Evolutionary conservation across 2,329 filamentous ascomycete species (phyloP).

Genomic region (Colletotrichum lupini): DNA sequence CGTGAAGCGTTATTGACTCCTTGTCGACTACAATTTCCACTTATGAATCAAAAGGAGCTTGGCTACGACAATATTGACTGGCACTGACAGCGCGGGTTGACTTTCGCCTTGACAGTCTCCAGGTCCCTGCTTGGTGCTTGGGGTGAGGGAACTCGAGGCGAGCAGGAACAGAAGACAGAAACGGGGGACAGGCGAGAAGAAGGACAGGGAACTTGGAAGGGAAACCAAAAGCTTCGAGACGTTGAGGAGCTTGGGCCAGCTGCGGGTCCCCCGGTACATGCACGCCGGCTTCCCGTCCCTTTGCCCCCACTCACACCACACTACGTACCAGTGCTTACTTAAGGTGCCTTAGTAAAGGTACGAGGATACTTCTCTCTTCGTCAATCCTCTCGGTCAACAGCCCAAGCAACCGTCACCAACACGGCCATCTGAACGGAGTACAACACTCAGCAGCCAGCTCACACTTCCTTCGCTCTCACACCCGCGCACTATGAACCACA

Average conservation of each 20-base stretch:
- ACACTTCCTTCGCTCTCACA: not conserved
- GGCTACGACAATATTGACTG: not conserved
- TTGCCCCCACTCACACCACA: slow-evolving; percentile 15
- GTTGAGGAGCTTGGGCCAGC: slow-evolving; percentile 39
- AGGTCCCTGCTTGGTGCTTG: not conserved
- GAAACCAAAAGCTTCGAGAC: slow-evolving; percentile 33
- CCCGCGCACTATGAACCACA: not conserved
- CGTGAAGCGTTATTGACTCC: not conserved
- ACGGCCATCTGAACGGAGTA: too few relatives aligned
- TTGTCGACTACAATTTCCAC: not conserved
- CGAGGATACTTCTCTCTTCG: not conserved
- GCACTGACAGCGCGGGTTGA: not conserved
- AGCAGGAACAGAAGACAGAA: not conserved
- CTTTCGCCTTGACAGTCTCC: not conserved
- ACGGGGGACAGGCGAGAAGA: not conserved
- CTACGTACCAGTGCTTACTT: not conserved
- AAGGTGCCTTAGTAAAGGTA: not conserved
- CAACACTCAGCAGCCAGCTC: not conserved
- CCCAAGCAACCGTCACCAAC: not conserved
- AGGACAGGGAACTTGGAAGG: slow-evolving; percentile 1
- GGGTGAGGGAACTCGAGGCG: slow-evolving; percentile 3
- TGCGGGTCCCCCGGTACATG: not conserved
- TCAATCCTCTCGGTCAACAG: not conserved
- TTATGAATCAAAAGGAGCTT: not conserved
- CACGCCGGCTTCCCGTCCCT: slow-evolving; percentile 8